Conservation (phyloP, 2,329 filamentous ascomycete genomes). For the Alternaria alternata region DNA sequence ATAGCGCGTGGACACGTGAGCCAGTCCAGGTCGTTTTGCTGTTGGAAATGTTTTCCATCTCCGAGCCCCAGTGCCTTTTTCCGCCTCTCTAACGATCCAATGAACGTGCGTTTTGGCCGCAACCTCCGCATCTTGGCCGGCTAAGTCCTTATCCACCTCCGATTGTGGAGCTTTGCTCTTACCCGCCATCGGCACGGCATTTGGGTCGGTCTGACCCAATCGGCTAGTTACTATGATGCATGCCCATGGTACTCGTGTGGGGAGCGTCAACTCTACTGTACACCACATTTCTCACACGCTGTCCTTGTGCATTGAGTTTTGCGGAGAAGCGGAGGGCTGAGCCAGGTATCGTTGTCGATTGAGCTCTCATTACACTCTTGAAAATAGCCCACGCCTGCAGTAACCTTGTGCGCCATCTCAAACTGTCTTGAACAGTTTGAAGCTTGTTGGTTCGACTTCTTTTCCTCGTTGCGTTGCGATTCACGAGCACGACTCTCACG, state of each 20-base stretch:
- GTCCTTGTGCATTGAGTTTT: conserved; percentile 21
- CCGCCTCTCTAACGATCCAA: conserved; percentile 18
- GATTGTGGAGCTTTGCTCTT: conserved; percentile 37
- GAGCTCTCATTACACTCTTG: conserved; percentile 5
- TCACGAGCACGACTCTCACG: conserved; percentile 12
- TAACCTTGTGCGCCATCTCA: neutral
- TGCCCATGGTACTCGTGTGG: conserved; percentile 40
- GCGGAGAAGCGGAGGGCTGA: conserved; percentile 23
- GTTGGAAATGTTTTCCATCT: conserved; percentile 34
- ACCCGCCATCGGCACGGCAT: conserved; percentile 46
- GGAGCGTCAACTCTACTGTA: conserved; percentile 36
- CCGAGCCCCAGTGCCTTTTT: conserved; percentile 17
- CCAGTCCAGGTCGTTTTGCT: neutral
- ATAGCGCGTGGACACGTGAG: conserved; percentile 15
- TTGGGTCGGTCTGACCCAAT: conserved; percentile 38
- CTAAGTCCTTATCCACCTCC: conserved; percentile 37
- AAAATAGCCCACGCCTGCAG: neutral
- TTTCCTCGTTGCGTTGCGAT: neutral
- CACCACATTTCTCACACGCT: conserved; percentile 8
- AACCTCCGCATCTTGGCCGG: conserved; percentile 29
- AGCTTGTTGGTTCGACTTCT: neutral
- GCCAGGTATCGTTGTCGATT: conserved; percentile 5
- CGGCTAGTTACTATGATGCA: conserved; percentile 35
- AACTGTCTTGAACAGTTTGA: neutral
- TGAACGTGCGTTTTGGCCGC: conserved; percentile 17